These are phyloP conservation scores for Nothophaeocryptopus gaeumannii DNA, from an alignment of 2,329 filamentous ascomycete genomes.

Conservation along the genomic window DNA sequence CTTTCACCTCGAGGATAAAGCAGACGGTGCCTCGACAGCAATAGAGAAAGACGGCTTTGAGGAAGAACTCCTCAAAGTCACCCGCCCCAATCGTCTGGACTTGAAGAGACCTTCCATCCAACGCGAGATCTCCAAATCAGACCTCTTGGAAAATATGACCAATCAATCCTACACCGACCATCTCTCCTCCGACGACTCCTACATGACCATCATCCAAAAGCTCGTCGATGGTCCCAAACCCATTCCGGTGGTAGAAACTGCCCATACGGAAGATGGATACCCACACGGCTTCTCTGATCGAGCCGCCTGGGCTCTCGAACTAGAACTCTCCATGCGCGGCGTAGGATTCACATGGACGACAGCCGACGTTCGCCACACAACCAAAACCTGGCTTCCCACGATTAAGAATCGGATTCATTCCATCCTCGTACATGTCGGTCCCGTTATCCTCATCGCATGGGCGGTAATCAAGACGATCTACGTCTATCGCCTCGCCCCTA, in stretches of 20 bases:
- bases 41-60: constrained; percentile 3
- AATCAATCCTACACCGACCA: constrained; percentile 23
- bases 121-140: constrained; percentile 19
- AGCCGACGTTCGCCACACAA: constrained; percentile 45
- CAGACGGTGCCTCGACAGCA: constrained; percentile 2
- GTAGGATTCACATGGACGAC: constrained; percentile 48
- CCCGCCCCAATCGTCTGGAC: background rate
- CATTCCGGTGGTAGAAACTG: constrained; percentile 39
- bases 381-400: constrained; percentile 44
- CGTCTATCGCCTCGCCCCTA: constrained; percentile 27
- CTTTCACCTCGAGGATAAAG: background rate
- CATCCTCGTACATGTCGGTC: constrained; percentile 39
- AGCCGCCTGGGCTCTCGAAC: constrained; percentile 45
- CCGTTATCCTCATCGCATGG: constrained; percentile 39
- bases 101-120: constrained; percentile 14
- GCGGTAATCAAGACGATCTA: constrained; percentile 37
- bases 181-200: constrained; percentile 21
- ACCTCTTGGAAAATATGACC: constrained; percentile 28
- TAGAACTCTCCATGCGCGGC: constrained; percentile 45
- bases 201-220: constrained; percentile 20
- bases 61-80: constrained; percentile 9
- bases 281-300: constrained; percentile 40
- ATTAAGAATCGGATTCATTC: constrained; percentile 41
- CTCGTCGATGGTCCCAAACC: constrained; percentile 26
- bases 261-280: constrained; percentile 40